phyloP scores from a whole-genome alignment of 352 stramenopile genomes.

The Globisporangium abappressorium region DNA sequence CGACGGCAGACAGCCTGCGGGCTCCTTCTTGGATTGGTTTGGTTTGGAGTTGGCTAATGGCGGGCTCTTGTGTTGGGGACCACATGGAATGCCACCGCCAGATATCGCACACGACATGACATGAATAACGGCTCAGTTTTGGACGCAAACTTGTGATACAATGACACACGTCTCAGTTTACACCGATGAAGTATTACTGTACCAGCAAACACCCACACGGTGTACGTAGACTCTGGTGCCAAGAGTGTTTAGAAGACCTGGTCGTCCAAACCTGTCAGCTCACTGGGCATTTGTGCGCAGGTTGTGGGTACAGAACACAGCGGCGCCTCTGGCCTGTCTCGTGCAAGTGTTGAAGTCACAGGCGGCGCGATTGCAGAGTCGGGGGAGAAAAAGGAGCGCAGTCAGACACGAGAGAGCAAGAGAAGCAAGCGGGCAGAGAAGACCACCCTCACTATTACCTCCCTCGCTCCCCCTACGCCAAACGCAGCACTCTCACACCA shows the following conservation, averaged over 20 bases:
- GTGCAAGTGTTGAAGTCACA: constrained; percentile 12
- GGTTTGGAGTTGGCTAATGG: no score
- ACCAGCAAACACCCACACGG: not conserved
- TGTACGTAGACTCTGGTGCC: not conserved
- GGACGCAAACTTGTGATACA: no score
- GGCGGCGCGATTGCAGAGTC: not conserved
- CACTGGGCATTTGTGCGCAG: not conserved
- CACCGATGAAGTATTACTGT: not conserved
- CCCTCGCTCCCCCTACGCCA: not conserved
- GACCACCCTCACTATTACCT: not conserved
- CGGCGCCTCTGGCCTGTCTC: not conserved
- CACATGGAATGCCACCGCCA: no score
- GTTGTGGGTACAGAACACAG: not conserved
- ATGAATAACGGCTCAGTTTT: no score
- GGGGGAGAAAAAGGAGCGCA: not conserved
- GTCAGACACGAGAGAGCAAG: not conserved
- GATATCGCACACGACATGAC: no score
- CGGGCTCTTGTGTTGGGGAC: no score
- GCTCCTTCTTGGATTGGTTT: no score
- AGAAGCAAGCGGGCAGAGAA: not conserved
- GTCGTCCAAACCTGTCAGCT: not conserved
- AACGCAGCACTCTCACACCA: no score
- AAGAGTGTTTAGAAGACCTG: not conserved
- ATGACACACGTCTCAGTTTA: no score
- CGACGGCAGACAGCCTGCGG: not conserved